Conservation (phyloP, 768 basidiomycete genomes). For the Coprinopsis marcescibilis region DNA sequence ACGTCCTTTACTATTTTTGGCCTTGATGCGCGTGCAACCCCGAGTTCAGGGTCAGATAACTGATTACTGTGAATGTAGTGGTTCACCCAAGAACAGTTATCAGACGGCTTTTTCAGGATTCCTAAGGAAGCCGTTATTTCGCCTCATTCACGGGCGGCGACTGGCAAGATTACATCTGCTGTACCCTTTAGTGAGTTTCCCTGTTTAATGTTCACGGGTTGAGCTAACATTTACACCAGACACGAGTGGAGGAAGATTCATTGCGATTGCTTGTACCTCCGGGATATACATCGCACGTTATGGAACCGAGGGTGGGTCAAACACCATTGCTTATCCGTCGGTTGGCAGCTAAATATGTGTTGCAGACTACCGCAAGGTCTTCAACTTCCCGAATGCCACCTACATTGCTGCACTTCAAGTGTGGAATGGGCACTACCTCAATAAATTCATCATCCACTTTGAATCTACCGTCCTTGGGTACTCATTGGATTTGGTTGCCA, state of each 20-base stretch:
- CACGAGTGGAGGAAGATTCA: slow-evolving; percentile 28
- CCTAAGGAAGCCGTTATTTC: slow-evolving; percentile 26
- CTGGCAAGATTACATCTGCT: slow-evolving; percentile 56
- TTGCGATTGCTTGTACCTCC: slow-evolving; percentile 60
- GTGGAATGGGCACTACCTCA: slow-evolving; percentile 37
- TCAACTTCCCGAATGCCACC: slow-evolving; percentile 44
- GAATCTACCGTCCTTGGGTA: slow-evolving; percentile 58
- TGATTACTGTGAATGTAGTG: slow-evolving; percentile 37
- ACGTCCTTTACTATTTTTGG: slow-evolving; percentile 11
- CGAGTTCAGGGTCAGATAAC: not conserved
- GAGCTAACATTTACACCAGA: slow-evolving; percentile 21
- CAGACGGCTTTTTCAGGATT: slow-evolving; percentile 58
- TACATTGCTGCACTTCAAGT: slow-evolving; percentile 53
- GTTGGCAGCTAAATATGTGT: not conserved
- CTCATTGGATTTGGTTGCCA: slow-evolving; percentile 64
- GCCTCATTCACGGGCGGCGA: slow-evolving; percentile 30
- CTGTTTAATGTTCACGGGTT: too few species aligned
- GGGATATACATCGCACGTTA: slow-evolving; percentile 64
- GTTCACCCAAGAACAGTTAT: slow-evolving; percentile 55
- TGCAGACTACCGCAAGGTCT: slow-evolving; percentile 53
- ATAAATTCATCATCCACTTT: slow-evolving; percentile 63
- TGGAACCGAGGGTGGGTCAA: slow-evolving; percentile 43
- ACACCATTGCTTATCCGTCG: not conserved
- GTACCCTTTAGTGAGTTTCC: slow-evolving; percentile 54
- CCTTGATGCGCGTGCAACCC: too few species aligned